Evolutionary conservation across 2,329 filamentous ascomycete species (phyloP).

Genomic region (Arthroderma sp.): DNA sequence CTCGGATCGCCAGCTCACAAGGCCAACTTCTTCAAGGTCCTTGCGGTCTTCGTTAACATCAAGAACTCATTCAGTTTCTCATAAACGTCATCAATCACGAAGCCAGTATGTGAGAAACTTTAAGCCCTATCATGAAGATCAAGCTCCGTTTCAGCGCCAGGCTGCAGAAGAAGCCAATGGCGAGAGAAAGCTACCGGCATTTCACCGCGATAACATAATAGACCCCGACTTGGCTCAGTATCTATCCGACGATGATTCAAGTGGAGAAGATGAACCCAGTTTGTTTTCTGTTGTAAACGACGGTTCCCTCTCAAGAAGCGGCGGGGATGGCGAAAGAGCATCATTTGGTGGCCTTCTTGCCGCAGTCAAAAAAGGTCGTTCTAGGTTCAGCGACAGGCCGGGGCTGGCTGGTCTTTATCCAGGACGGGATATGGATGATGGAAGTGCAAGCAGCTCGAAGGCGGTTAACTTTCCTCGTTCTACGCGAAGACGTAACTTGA

Average conservation of each 20-base stretch:
- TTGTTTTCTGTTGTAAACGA: slow-evolving; percentile 63
- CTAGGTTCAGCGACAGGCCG: slow-evolving; percentile 60
- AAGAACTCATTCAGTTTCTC: slow-evolving; percentile 63
- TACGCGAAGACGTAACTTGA: slow-evolving; percentile 65
- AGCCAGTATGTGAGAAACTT: slow-evolving; percentile 69
- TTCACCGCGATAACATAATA: slow-evolving; percentile 97
- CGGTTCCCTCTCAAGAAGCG: slow-evolving; percentile 48
- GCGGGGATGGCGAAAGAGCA: slow-evolving; percentile 58
- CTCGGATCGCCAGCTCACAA: slow-evolving; percentile 57
- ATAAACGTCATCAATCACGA: slow-evolving; percentile 77
- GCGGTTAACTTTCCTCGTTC: slow-evolving; percentile 50
- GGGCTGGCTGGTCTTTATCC: slow-evolving; percentile 52
- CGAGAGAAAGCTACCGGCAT: slow-evolving; percentile 65
- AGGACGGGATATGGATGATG: slow-evolving; percentile 49
- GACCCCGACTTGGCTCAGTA: slow-evolving; percentile 91
- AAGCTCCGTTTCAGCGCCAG: slow-evolving; percentile 75
- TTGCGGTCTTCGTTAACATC: slow-evolving; percentile 58
- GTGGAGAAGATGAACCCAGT: slow-evolving; percentile 80
- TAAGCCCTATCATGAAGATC: slow-evolving; percentile 59
- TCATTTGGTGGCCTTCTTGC: slow-evolving; percentile 61
- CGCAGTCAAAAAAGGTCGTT: slow-evolving; percentile 62
- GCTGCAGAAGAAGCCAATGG: slow-evolving; percentile 52
- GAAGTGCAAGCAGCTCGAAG: slow-evolving; percentile 50
- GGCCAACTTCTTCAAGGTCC: slow-evolving; percentile 90
- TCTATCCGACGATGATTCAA: slow-evolving; percentile 88